Percentiles rank a stretch among this genome's conserved stretches.
Evolutionary conservation across 106 monocot species (phyloP).

Genomic region (Gastrodia elata): DNA sequence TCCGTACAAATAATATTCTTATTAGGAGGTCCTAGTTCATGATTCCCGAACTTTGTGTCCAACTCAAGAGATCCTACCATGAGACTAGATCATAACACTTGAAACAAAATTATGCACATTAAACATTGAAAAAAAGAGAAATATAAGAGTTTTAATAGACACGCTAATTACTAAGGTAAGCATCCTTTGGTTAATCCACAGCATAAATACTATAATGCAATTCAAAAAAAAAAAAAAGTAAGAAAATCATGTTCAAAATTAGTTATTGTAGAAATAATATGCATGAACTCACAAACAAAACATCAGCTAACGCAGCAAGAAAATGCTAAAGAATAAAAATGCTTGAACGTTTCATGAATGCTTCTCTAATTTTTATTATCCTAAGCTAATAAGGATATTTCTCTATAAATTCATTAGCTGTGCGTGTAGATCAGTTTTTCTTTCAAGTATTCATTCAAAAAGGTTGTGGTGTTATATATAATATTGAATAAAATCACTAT

Average conservation of each 20-base stretch:
- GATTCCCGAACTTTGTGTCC: too few species aligned
- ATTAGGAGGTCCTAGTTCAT: too few species aligned
- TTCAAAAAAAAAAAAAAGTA: not conserved
- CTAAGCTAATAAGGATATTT: not conserved
- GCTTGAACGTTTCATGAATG: not conserved
- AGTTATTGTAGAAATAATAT: not conserved
- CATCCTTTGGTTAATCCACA: too few species aligned
- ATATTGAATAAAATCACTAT: too few species aligned
- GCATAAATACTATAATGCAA: not conserved
- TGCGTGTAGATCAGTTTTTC: not conserved
- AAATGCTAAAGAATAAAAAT: not conserved
- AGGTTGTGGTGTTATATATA: too few species aligned
- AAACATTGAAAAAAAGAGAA: too few species aligned
- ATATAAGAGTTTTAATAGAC: too few species aligned
- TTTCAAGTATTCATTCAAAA: not conserved
- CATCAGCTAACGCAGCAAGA: not conserved
- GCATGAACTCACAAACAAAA: not conserved
- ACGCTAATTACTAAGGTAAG: too few species aligned
- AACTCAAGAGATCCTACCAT: too few species aligned
- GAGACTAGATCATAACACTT: too few species aligned
- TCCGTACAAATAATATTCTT: too few species aligned
- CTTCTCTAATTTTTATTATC: not conserved
- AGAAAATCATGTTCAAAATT: not conserved
- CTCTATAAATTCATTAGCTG: not conserved
- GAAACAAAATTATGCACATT: too few species aligned